A percentile compares a stretch with the other conserved stretches of the same genome.
These are phyloP conservation scores for Botrytis porri DNA, from an alignment of 2,329 filamentous ascomycete genomes.

Conservation along the genomic window DNA sequence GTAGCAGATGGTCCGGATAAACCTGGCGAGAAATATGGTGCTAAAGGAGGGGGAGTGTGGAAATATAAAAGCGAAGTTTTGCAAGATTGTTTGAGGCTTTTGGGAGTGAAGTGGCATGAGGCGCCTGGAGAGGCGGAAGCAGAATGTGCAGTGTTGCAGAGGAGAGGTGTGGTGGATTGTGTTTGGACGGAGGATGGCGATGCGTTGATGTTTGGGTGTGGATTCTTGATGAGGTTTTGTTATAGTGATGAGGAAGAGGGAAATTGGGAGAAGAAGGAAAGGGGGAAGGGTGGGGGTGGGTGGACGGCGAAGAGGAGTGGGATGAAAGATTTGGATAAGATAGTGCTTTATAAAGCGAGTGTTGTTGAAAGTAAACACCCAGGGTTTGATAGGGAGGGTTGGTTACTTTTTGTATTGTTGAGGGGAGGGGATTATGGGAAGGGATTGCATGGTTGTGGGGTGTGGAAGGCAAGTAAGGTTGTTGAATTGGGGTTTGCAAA, in stretches of 20 bases:
- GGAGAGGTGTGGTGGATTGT: conserved; percentile 76
- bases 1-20: conserved; percentile 79
- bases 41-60: not conserved
- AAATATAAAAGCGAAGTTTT: conserved; percentile 41
- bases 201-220: conserved; percentile 82
- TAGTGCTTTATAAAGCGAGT: conserved; percentile 21
- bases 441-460: not conserved
- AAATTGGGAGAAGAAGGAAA: not conserved
- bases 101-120: conserved; percentile 77
- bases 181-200: conserved; percentile 94
- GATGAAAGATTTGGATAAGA: conserved; percentile 8
- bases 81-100: conserved; percentile 62
- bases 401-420: conserved; percentile 9
- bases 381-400: conserved; percentile 17
- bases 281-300: conserved; percentile 15
- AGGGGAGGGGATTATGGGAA: conserved; percentile 8
- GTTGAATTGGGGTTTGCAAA: not conserved
- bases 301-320: conserved; percentile 15
- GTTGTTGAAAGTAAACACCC: conserved; percentile 14
- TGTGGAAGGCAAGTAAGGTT: not conserved
- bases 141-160: conserved; percentile 82
- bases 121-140: conserved; percentile 93
- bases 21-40: conserved; percentile 54
- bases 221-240: conserved; percentile 39
- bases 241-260: not conserved